Evolutionary conservation across 2,329 filamentous ascomycete species (phyloP).

Genomic region (Penicillium hesseltinei): DNA sequence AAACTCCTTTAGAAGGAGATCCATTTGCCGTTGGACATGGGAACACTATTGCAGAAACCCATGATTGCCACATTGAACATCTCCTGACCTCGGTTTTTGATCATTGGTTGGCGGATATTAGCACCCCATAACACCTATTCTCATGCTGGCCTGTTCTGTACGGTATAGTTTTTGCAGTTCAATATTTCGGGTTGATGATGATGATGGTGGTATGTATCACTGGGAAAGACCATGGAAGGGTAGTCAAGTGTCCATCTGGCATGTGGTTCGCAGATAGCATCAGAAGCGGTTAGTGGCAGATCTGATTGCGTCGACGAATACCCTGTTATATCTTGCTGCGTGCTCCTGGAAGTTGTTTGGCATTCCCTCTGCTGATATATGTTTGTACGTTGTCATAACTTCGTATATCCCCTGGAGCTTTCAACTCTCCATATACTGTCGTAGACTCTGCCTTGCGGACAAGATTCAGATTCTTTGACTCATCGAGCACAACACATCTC

Average conservation of each 20-base stretch:
- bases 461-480: neutral
- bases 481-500: too few relatives aligned
- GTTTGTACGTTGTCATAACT: neutral
- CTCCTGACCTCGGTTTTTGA: too few relatives aligned
- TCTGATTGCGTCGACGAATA: neutral
- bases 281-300: neutral
- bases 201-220: neutral
- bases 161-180: too few relatives aligned
- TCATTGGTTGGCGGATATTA: too few relatives aligned
- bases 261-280: neutral
- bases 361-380: neutral
- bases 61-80: too few relatives aligned
- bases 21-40: too few relatives aligned
- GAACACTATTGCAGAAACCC: too few relatives aligned
- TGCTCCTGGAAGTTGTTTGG: neutral
- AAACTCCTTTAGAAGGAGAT: too few relatives aligned
- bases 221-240: neutral
- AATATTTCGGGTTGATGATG: neutral
- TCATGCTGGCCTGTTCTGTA: too few relatives aligned
- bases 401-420: neutral
- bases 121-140: too few relatives aligned
- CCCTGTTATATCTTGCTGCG: neutral
- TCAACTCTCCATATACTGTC: neutral
- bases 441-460: neutral
- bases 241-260: neutral